These are phyloP conservation scores for Austroboletus sp. DNA, from an alignment of 1,284 basidiomycete genomes.

Conservation along the genomic window DNA sequence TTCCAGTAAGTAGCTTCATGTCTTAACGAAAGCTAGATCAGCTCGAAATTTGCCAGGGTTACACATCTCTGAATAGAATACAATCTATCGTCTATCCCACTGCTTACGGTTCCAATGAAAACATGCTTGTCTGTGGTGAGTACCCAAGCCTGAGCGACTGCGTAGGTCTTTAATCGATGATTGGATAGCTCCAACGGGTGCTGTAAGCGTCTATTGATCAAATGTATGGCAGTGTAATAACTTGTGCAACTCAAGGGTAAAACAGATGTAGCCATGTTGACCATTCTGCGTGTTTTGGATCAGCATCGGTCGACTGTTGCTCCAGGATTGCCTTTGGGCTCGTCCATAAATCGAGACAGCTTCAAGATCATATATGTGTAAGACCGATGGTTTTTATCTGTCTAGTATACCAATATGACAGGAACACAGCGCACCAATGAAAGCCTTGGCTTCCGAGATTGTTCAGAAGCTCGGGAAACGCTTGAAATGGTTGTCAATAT, in stretches of 20 bases:
- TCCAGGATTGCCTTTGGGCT: conserved; percentile 37
- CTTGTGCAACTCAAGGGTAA: conserved; percentile 70
- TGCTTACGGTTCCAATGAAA: conserved; percentile 92
- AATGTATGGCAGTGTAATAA: conserved; percentile 7
- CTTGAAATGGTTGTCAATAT: conserved; percentile 83
- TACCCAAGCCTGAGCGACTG: conserved; percentile 11
- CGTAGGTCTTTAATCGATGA: conserved; percentile 4
- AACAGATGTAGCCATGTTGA: conserved; percentile 97
- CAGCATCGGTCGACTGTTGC: conserved; percentile 51
- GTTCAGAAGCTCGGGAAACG: conserved; percentile 88
- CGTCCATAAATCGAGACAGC: conserved; percentile 60
- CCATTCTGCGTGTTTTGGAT: conserved; percentile 82
- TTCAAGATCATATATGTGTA: conserved; percentile 99
- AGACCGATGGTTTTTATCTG: conserved; percentile 20
- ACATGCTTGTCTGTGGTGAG: conserved; percentile 90
- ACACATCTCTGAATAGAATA: conserved; percentile 84
- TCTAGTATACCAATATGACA: conserved; percentile 1
- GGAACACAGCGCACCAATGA: conserved; percentile 83
- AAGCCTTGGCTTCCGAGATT: conserved; percentile 93
- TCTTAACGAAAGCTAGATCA: not conserved
- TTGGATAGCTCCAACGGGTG: conserved; percentile 81
- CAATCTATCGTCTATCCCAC: conserved; percentile 94
- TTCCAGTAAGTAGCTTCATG: conserved; percentile 56
- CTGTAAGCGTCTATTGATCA: conserved; percentile 48
- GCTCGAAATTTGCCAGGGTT: conserved; percentile 52